Base-by-base conservation (phyloP, 257 asterid genomes). In the Haberlea rhodopensis region DNA sequence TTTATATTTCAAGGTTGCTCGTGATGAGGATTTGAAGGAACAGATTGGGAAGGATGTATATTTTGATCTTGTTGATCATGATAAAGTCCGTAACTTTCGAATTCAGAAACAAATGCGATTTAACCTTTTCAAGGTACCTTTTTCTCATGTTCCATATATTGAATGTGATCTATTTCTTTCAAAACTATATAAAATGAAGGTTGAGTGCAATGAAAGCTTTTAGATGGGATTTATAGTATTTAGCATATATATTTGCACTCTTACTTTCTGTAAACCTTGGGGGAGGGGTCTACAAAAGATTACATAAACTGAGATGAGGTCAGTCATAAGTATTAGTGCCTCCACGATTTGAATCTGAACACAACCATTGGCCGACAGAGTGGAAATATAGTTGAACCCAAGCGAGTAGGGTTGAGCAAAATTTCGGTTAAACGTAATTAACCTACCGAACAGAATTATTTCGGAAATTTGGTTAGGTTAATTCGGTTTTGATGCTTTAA, bases 31-130 rank as follows among this genome's bases (percentile, higher is more conserved):
- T 71, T 69, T 94, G 77, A 79, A 26, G 73, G 95, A 90, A 67
- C 97, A 94, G 82, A 90, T 94, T 16, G 99, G 99, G 21, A 94
- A 90, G 78, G 92, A 87, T 71, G 81, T 84, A 68, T 85, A 76
- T 76, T 94, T 94, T 62, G 99, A 94, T 81, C 95, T 94, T 71
- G 96, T 94, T 48, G 99, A 94, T 79, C 99, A 90, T 71, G 99
- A 94, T 66, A 90, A 90, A 86, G 97, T 90, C 60, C 90, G 79
- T 40, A 87, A 80, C 81, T 94, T 94, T 69, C 87, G 99, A 28
- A 90, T 94, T 74, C 96, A 87, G 85, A 94, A 90, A 70, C 95
- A 87, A 72, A 77, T 71, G 78, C 76, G 92, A 63, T 94, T 94
- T 71, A 84, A 80, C 70, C 79, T 77, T 65, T 94, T 94, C 82